Evolutionary conservation across 2,329 filamentous ascomycete species (phyloP).

Genomic region (Penicillium sp.): DNA sequence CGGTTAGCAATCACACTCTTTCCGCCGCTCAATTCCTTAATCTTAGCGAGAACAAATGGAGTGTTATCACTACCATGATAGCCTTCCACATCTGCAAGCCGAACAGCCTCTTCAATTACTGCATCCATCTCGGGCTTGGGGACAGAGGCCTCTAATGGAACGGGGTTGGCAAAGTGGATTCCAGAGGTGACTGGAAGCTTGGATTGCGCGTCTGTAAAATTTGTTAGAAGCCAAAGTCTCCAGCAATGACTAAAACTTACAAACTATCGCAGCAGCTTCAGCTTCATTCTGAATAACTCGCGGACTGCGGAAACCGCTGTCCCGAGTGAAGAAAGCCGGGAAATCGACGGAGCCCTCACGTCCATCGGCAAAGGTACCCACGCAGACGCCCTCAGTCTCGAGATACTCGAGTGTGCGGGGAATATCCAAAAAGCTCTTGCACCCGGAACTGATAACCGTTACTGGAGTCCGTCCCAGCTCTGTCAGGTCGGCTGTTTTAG

Average conservation of each 20-base stretch:
- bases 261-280: slow-evolving; percentile 86
- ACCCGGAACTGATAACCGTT: slow-evolving; percentile 84
- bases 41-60: slow-evolving; percentile 76
- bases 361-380: slow-evolving; percentile 87
- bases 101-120: slow-evolving; percentile 68
- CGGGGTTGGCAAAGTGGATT: slow-evolving; percentile 84
- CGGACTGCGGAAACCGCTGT: slow-evolving; percentile 81
- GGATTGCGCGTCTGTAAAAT: slow-evolving; percentile 65
- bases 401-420: slow-evolving; percentile 81
- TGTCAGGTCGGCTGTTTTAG: slow-evolving; percentile 72
- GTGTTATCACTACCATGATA: slow-evolving; percentile 76
- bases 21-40: slow-evolving; percentile 74
- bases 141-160: slow-evolving; percentile 70
- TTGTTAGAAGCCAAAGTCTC: not conserved
- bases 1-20: slow-evolving; percentile 74
- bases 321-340: slow-evolving; percentile 87
- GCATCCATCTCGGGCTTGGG: slow-evolving; percentile 69
- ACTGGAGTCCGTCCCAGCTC: slow-evolving; percentile 89
- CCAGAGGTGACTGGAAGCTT: slow-evolving; percentile 73
- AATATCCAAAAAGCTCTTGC: slow-evolving; percentile 95
- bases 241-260: slow-evolving; percentile 44
- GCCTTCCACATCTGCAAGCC: slow-evolving; percentile 64
- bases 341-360: slow-evolving; percentile 74
- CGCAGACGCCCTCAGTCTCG: slow-evolving; percentile 70
- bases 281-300: slow-evolving; percentile 70